Percentiles rank a stretch among this genome's conserved stretches.
Evolutionary conservation across 2,329 filamentous ascomycete genomes (phyloP).

Genomic region (Aciculosporium take): DNA sequence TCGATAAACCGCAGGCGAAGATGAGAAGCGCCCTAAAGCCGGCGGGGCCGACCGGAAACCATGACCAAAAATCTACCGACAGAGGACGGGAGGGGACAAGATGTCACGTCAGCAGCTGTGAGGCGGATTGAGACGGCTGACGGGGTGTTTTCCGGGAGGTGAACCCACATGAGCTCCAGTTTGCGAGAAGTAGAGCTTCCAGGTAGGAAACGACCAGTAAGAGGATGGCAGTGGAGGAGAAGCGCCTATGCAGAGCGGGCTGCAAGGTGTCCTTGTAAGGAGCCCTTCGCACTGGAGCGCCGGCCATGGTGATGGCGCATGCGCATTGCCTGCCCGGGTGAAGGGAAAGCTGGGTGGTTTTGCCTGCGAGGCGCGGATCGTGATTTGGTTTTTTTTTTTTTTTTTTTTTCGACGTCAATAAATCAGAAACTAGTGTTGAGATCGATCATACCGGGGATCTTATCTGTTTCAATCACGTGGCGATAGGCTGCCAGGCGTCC

Average conservation of each 20-base stretch:
- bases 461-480: constrained; percentile 15
- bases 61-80: constrained; percentile 59
- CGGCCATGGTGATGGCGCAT: constrained; percentile 37
- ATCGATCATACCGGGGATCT: too few species aligned
- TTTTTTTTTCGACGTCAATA: too few species aligned
- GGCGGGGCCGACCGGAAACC: constrained; percentile 67
- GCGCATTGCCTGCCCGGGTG: constrained; percentile 16
- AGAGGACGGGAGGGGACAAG: not conserved
- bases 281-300: constrained; percentile 38
- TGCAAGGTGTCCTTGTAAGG: constrained; percentile 83
- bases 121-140: not conserved
- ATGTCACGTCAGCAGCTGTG: constrained; percentile 1
- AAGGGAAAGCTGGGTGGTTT: constrained; percentile 6
- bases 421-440: not conserved
- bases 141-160: not conserved
- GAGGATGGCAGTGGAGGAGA: constrained; percentile 60
- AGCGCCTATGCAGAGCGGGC: constrained; percentile 73
- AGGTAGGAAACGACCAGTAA: constrained; percentile 59
- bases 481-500: constrained; percentile 8
- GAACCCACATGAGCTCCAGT: constrained; percentile 53
- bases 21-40: constrained; percentile 63
- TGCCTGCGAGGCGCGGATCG: not conserved
- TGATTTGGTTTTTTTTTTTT: constrained; percentile 8
- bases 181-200: constrained; percentile 55
- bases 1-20: constrained; percentile 58